phyloP scores from a whole-genome alignment of 371 early-diverging fungal genomes.

The Batkoa obscura region DNA sequence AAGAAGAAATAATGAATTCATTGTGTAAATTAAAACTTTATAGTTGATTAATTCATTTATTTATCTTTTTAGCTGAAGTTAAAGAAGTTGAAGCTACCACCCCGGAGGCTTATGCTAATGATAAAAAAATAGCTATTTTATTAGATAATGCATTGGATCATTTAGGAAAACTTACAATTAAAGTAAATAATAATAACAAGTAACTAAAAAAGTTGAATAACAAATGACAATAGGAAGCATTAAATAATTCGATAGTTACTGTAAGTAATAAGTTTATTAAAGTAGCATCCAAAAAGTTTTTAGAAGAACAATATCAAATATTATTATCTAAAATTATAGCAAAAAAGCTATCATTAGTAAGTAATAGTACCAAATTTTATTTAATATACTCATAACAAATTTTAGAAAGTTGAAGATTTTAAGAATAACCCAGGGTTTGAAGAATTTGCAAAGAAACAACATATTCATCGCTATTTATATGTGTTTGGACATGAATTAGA shows the following conservation, averaged over 20 bases:
- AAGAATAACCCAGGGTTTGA: conserved; percentile 5
- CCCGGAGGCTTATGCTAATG: neutral
- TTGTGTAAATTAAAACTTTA: neutral
- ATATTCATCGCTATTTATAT: conserved; percentile 8
- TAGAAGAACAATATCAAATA: neutral
- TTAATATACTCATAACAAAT: neutral
- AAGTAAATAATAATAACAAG: neutral
- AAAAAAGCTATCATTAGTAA: neutral
- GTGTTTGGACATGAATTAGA: conserved; percentile 4
- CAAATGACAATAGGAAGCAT: no score
- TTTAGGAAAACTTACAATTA: neutral
- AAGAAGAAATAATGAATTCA: neutral
- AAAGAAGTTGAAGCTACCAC: neutral
- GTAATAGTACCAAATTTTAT: neutral
- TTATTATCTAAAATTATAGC: neutral
- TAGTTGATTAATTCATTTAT: neutral
- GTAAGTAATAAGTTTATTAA: neutral
- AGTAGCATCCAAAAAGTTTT: neutral
- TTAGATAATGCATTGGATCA: neutral
- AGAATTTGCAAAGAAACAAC: conserved; percentile 2
- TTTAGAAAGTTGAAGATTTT: neutral
- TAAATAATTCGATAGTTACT: conserved; percentile 1
- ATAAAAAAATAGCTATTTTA: neutral
- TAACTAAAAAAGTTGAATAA: neutral
- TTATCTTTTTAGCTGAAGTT: neutral